Percentiles rank a stretch among this genome's conserved stretches.
phyloP scores from a whole-genome alignment of 2,329 filamentous ascomycete genomes.

The Pezicula rhizophila region DNA sequence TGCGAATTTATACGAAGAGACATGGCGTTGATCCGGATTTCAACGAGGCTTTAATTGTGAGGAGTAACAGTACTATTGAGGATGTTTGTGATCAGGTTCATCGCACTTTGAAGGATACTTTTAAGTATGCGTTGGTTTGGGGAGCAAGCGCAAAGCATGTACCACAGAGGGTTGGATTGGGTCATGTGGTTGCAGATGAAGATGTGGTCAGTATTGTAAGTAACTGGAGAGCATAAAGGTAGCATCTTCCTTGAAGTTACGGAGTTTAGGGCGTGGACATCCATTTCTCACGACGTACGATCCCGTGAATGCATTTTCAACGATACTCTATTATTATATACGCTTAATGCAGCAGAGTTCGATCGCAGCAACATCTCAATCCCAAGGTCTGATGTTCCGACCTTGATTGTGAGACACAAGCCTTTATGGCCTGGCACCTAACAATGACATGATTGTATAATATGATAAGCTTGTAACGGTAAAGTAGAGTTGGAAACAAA shows the following conservation, averaged over 20 bases:
- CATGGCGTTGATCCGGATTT: constrained; percentile 91
- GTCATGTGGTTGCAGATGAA: constrained; percentile 69
- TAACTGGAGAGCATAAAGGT: constrained; percentile 51
- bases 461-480: too few species aligned
- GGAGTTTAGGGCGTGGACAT: not conserved
- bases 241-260: not conserved
- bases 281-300: too few species aligned
- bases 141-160: constrained; percentile 92
- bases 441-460: too few species aligned
- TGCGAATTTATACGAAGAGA: constrained; percentile 93
- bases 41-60: constrained; percentile 84
- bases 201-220: constrained; percentile 65
- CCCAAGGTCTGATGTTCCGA: too few species aligned
- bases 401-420: too few species aligned
- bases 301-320: too few species aligned
- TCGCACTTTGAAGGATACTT: constrained; percentile 90
- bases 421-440: too few species aligned
- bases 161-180: constrained; percentile 84
- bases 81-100: constrained; percentile 97
- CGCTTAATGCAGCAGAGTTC: too few species aligned
- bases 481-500: too few species aligned
- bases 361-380: too few species aligned
- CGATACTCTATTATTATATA: too few species aligned
- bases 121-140: constrained; percentile 98
- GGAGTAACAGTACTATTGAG: constrained; percentile 82